Percentiles rank a stretch among this genome's conserved stretches.
phyloP scores from a whole-genome alignment of 2,329 filamentous ascomycete species.

The Phyllosticta capitalensis region DNA sequence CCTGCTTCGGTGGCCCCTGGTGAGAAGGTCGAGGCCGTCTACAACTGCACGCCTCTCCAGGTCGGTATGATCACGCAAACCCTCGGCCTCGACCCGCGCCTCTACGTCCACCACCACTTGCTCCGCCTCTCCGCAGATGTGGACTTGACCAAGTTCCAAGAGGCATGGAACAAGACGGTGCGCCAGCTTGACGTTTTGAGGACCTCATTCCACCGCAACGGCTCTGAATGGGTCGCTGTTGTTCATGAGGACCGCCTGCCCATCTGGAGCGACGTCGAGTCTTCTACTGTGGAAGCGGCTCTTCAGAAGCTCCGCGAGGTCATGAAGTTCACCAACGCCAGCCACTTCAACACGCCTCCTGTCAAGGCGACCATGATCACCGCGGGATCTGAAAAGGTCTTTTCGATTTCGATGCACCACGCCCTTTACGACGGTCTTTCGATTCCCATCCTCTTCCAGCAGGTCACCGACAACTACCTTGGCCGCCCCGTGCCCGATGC shows the following conservation, averaged over 20 bases:
- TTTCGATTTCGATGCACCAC: constrained; percentile 48
- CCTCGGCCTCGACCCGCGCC: constrained; percentile 59
- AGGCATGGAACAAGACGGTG: constrained; percentile 28
- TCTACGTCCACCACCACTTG: constrained; percentile 32
- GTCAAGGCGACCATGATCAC: constrained; percentile 7
- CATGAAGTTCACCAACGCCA: constrained; percentile 27
- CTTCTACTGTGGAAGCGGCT: constrained; percentile 27
- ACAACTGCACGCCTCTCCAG: constrained; percentile 34
- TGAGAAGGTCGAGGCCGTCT: constrained; percentile 28
- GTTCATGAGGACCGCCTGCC: constrained; percentile 41
- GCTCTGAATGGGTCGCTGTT: constrained; percentile 23
- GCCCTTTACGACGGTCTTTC: constrained; percentile 30
- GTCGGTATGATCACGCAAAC: constrained; percentile 51
- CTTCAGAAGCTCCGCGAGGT: constrained; percentile 49
- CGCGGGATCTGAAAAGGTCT: constrained; percentile 34
- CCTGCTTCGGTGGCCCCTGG: constrained; percentile 12
- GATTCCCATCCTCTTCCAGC: constrained; percentile 25
- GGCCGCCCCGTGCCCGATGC: constrained; percentile 3
- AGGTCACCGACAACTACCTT: constrained; percentile 22
- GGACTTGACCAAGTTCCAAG: constrained; percentile 24
- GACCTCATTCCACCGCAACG: constrained; percentile 41
- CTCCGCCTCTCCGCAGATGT: constrained; percentile 21
- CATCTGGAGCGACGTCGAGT: constrained; percentile 27
- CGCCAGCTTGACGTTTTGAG: constrained; percentile 27
- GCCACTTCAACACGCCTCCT: constrained; percentile 19